These are phyloP conservation scores for Cutaneotrichosporon sp. DNA, from an alignment of 1,284 basidiomycete genomes.

Conservation along the genomic window DNA sequence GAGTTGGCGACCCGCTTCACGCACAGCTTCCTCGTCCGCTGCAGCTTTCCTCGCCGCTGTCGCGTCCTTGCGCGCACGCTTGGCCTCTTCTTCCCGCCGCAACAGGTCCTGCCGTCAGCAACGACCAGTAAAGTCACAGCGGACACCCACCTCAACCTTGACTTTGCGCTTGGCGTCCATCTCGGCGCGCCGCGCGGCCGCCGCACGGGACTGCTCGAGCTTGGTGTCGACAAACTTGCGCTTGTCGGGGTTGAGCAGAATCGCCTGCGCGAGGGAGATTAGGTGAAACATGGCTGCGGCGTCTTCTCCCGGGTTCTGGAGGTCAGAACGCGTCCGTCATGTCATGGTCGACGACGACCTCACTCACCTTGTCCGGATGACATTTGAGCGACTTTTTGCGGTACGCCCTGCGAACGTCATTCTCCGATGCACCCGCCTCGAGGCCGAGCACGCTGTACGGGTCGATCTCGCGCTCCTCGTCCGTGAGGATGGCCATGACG, in stretches of 20 bases:
- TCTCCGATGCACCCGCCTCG: conserved; percentile 64
- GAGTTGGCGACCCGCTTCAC: conserved; percentile 67
- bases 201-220: conserved; percentile 64
- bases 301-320: conserved; percentile 23
- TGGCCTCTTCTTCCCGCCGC: conserved; percentile 70
- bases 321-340: neutral
- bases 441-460: conserved; percentile 73
- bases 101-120: conserved; percentile 61
- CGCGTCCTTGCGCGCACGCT: conserved; percentile 58
- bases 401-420: conserved; percentile 78
- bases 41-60: conserved; percentile 51
- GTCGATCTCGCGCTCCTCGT: conserved; percentile 52
- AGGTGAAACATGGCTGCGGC: conserved; percentile 77
- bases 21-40: conserved; percentile 64
- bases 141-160: conserved; percentile 55
- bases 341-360: neutral
- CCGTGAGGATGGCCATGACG: conserved; percentile 33
- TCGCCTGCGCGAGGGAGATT: conserved; percentile 76
- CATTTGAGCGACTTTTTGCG: conserved; percentile 75
- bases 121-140: neutral
- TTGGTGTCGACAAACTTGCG: conserved; percentile 78
- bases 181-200: conserved; percentile 64
- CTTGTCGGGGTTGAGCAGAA: conserved; percentile 74
- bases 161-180: conserved; percentile 74
- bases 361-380: conserved; percentile 75